phyloP scores from a whole-genome alignment of 2,329 filamentous ascomycete species.

The Aspergillus tubingensis region DNA sequence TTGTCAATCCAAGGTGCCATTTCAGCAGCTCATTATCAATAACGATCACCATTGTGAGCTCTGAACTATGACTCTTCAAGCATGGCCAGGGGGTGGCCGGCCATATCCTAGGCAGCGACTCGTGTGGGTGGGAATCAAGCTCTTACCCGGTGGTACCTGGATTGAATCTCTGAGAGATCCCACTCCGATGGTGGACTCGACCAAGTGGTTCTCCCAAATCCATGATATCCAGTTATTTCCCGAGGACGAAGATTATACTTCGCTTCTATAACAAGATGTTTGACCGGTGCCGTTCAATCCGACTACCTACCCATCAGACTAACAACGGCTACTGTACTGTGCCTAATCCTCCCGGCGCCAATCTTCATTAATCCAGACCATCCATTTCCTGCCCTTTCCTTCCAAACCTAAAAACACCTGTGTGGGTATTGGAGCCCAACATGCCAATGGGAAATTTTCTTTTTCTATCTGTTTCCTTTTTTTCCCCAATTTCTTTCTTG shows the following conservation, averaged over 20 bases:
- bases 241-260: neutral
- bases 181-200: slow-evolving; percentile 14
- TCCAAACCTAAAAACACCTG: slow-evolving; percentile 18
- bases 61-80: slow-evolving; percentile 4
- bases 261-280: neutral
- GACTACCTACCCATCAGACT: slow-evolving; percentile 2
- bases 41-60: slow-evolving; percentile 5
- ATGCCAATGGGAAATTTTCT: slow-evolving; percentile 15
- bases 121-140: slow-evolving; percentile 17
- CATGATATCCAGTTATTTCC: neutral
- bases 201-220: neutral
- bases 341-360: slow-evolving; percentile 25
- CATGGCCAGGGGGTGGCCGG: slow-evolving; percentile 5
- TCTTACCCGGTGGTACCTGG: slow-evolving; percentile 20
- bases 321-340: slow-evolving; percentile 16
- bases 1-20: slow-evolving; percentile 4
- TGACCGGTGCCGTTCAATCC: neutral
- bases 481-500: neutral
- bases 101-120: slow-evolving; percentile 4
- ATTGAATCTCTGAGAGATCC: slow-evolving; percentile 18
- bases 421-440: slow-evolving; percentile 9
- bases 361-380: slow-evolving; percentile 25
- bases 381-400: slow-evolving; percentile 13
- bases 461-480: neutral
- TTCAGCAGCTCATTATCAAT: slow-evolving; percentile 10